Percentiles rank a stretch among this genome's conserved stretches.
Conservation (phyloP, 176 grass and related monocot genomes). For the Rhynchospora pubera region DNA sequence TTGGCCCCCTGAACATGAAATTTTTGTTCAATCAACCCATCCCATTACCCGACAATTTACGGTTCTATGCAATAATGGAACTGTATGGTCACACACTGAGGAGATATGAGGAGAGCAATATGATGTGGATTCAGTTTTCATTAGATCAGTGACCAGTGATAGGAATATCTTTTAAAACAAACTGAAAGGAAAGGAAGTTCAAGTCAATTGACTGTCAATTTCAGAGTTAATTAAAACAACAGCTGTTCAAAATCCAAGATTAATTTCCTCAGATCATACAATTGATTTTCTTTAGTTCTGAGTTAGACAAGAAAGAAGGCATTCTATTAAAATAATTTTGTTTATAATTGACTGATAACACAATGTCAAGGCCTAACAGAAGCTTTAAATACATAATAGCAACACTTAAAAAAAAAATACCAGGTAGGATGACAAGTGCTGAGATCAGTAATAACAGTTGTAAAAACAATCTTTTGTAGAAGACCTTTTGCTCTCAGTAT, state of each 20-base stretch:
- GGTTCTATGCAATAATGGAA: background rate
- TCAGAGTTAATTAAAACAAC: background rate
- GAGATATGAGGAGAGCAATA: background rate
- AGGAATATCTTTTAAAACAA: background rate
- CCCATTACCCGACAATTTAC: background rate
- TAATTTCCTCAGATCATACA: background rate
- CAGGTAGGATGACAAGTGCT: conserved; percentile 99
- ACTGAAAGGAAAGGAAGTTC: background rate
- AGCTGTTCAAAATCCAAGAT: background rate
- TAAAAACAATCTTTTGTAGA: conserved; percentile 93
- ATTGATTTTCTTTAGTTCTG: background rate
- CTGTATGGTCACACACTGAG: background rate
- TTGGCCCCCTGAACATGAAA: background rate
- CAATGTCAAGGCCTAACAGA: background rate
- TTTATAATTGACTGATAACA: background rate
- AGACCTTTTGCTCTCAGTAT: conserved; percentile 77
- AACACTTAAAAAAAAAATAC: conserved; percentile 32
- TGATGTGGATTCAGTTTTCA: background rate
- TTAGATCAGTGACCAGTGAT: background rate
- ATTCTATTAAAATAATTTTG: background rate
- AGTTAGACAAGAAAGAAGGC: background rate
- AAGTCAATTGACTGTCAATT: background rate
- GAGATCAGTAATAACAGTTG: conserved; percentile 93
- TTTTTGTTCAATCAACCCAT: background rate
- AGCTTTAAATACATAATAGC: background rate